These are phyloP conservation scores for Neckera pumila DNA, from an alignment of 225 moss, liverwort and hornwort genomes.

Conservation along the genomic window DNA sequence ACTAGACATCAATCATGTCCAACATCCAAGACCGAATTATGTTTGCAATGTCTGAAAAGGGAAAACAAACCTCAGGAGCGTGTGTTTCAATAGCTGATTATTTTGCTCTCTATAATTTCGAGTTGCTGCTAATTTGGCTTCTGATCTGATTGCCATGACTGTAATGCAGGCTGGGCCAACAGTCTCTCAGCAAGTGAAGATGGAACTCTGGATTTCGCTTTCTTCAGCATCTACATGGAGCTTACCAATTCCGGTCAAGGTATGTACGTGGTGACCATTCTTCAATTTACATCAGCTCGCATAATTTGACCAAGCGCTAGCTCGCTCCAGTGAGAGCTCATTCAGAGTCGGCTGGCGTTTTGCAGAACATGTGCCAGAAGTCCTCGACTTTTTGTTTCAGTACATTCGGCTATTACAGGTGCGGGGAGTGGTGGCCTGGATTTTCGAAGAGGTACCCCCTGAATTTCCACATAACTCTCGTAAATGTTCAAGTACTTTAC, in stretches of 20 bases:
- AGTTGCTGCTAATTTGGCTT: neutral
- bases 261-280: slow-evolving; percentile 15
- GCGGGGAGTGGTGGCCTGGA: slow-evolving; percentile 64
- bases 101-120: neutral
- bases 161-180: slow-evolving; percentile 72
- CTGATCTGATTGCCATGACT: neutral
- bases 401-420: slow-evolving; percentile 61
- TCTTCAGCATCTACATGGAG: slow-evolving; percentile 82
- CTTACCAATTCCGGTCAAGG: slow-evolving; percentile 94
- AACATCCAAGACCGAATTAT: neutral
- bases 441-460: slow-evolving; percentile 69
- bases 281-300: neutral
- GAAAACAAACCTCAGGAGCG: neutral
- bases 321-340: neutral
- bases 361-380: slow-evolving; percentile 73
- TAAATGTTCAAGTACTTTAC: too few species aligned
- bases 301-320: neutral
- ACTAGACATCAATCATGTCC: neutral
- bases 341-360: neutral
- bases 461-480: too few species aligned
- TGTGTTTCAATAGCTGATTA: neutral
- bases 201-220: slow-evolving; percentile 60
- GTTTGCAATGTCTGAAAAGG: neutral
- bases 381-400: slow-evolving; percentile 70
- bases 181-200: slow-evolving; percentile 79